phyloP scores from a whole-genome alignment of 805 yeast genomes.

The Suhomyces prunicola region DNA sequence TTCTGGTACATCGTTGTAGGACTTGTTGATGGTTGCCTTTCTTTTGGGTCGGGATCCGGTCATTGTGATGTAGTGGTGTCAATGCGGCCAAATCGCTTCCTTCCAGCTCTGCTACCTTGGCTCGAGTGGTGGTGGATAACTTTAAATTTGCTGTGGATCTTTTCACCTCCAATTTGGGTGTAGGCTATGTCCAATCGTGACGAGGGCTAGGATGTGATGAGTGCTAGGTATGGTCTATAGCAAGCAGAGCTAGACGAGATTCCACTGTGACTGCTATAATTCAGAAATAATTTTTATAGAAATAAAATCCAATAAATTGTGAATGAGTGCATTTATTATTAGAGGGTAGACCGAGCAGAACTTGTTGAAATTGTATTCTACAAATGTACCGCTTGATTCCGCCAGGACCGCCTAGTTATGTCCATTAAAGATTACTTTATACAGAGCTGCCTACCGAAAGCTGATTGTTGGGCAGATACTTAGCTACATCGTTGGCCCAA shows the following conservation, averaged over 20 bases:
- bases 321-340: not conserved
- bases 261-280: not conserved
- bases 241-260: not conserved
- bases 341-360: not conserved
- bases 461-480: not conserved
- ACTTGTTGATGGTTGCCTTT: slow-evolving; percentile 35
- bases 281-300: not conserved
- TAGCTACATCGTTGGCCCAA: not conserved
- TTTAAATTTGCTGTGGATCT: not conserved
- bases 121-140: not conserved
- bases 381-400: not conserved
- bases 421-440: too few species aligned
- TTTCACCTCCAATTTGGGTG: not conserved
- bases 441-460: not conserved
- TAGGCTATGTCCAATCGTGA: not conserved
- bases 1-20: slow-evolving; percentile 32
- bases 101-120: not conserved
- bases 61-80: not conserved
- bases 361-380: not conserved
- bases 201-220: not conserved
- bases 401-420: too few species aligned
- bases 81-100: not conserved
- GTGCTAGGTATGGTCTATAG: not conserved
- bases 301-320: not conserved
- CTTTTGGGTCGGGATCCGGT: slow-evolving; percentile 28